A percentile compares a stretch with the other conserved stretches of the same genome.
Conservation (phyloP, 306 rosid species). For the Acacia crassicarpa region DNA sequence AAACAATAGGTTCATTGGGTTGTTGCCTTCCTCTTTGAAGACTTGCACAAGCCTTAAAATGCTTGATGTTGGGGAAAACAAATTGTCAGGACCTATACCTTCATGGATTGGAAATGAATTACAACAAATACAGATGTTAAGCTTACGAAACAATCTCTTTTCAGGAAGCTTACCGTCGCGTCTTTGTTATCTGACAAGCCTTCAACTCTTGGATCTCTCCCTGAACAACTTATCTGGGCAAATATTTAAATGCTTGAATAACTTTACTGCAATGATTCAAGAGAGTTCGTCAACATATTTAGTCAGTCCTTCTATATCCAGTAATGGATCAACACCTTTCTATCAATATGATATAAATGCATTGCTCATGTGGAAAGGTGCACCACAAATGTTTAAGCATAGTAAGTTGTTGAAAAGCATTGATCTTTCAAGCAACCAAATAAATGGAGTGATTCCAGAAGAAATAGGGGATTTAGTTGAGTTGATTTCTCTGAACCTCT, state of each 20-base stretch:
- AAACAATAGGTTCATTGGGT: conserved; percentile 11
- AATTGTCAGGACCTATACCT: conserved; percentile 23
- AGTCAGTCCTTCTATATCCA: not conserved
- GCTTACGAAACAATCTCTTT: conserved; percentile 12
- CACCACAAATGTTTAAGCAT: not conserved
- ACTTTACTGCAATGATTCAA: conserved; percentile 26
- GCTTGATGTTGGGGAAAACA: conserved; percentile 23
- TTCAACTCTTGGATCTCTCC: conserved; percentile 28
- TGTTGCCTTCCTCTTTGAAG: conserved; percentile 1
- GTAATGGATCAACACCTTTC: not conserved
- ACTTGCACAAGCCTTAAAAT: conserved; percentile 17
- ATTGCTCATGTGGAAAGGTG: conserved; percentile 37
- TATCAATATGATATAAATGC: not conserved
- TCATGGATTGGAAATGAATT: conserved; percentile 25
- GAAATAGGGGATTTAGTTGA: conserved; percentile 7
- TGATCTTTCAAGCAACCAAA: conserved; percentile 31
- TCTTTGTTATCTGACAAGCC: conserved; percentile 17
- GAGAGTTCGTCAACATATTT: not conserved
- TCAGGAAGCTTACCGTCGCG: not conserved
- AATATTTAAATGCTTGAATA: conserved; percentile 22
- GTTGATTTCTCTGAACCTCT: conserved; percentile 27
- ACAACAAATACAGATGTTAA: conserved; percentile 11
- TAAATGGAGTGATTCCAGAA: conserved; percentile 9
- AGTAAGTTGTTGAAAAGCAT: not conserved
- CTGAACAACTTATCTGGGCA: conserved; percentile 6